These are phyloP conservation scores for Hsuehochloa calcarea DNA, from an alignment of 176 grass and related monocot species.

Conservation along the genomic window DNA sequence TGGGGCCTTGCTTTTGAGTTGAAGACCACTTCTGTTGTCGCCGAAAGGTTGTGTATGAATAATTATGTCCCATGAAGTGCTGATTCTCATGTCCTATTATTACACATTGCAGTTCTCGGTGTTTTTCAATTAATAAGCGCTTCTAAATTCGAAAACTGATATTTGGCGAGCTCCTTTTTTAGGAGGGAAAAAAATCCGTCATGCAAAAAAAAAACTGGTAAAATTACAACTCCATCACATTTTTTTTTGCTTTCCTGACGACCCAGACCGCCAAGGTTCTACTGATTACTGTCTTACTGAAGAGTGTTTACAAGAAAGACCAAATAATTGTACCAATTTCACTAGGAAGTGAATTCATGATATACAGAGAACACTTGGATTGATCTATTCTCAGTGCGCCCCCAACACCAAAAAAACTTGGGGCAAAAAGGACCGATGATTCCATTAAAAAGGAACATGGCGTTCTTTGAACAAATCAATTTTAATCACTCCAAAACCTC, in stretches of 20 bases:
- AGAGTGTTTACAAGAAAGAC: background rate
- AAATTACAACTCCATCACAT: background rate
- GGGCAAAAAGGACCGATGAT: background rate
- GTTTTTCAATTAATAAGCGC: conserved; percentile 1
- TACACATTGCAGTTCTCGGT: background rate
- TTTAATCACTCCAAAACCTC: conserved; percentile 33
- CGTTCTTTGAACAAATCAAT: conserved; percentile 55
- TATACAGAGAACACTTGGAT: background rate
- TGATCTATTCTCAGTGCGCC: background rate
- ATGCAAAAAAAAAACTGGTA: background rate
- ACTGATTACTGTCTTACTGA: background rate
- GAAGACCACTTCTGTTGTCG: background rate
- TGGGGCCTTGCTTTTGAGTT: background rate
- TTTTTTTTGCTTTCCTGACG: background rate
- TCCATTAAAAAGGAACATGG: background rate
- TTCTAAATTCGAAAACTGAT: background rate
- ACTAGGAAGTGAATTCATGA: background rate
- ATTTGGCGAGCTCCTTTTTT: background rate
- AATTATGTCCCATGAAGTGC: background rate
- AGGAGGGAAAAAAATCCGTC: background rate
- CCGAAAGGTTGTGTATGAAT: background rate
- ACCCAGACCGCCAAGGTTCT: background rate
- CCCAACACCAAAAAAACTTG: background rate
- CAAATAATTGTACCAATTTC: background rate
- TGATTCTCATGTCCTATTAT: background rate